Base-by-base conservation (phyloP, 495 filamentous ascomycete species). In the Neurospora intermedia region DNA sequence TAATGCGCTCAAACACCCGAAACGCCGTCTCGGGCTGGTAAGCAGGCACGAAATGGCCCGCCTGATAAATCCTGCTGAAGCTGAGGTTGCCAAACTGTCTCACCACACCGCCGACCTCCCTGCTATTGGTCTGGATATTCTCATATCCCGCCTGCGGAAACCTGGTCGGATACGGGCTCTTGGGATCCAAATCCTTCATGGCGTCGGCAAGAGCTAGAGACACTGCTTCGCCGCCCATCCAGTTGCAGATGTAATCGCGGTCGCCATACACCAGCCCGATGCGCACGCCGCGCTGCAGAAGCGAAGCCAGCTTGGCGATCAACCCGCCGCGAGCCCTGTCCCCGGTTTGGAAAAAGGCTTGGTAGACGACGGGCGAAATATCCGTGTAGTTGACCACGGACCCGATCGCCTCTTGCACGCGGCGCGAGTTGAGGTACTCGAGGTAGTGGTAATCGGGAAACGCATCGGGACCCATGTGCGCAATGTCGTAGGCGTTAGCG, bases 41-140 rank as follows among this genome's bases (percentile, higher is more conserved):
- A 45, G 90, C 88, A 2, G 91, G 91, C 11, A 92, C 88, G 70
- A 89, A 86, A 76, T 94, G 92, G 0, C 92, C 92, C 13, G 89
- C 88, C 75, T 92, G 84, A 77, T 90, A 93, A 11, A 93, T 84
- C 2, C 91, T 86, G 39, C 87, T 85, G 78, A 93, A 94, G 41
- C 89, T 89, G 73, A 92, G 89, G 78, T 90, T 88, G 27, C 88
- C 90, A 71, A 86, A 86, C 75, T 93, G 90, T 11, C 90, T 86
- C 35, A 91, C 89, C 66, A 89, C 87, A 6, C 92, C 92, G 69
- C 86, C 87, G 41, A 88, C 78, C 73, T 90, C 88, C 69, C 76
- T 80, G 38, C 79, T 75, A 77, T 89, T 87, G 54, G 86, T 81
- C 20, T 84, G 79, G 73, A 91, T 82, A 35, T 84, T 82, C 7